Evolutionary conservation across 371 early-diverging fungal species (phyloP), one percentile per base, ranked within the genome.

Genomic region (Coemansia sp.): DNA sequence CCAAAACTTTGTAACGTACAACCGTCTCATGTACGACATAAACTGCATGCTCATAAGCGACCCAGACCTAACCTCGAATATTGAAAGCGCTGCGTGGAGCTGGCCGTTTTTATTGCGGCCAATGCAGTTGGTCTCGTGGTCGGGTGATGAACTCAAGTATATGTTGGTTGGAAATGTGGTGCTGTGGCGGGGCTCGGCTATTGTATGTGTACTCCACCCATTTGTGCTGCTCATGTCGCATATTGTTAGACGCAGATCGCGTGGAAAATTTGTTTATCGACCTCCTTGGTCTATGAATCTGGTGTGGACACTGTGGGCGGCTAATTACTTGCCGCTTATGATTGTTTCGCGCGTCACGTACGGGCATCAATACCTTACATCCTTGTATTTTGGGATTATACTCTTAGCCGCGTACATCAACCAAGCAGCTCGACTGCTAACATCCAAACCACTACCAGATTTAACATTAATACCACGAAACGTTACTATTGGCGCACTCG

Each of bases 41-140:
- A 99, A 99, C 82, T 4, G 44, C n/a, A 44, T 44, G 44, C 44
- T 44, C n/a, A 44, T 12, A 44, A 44, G 44, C 12, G 99, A 99
- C 78, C 92, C 94, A 2, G 95, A 98, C 80, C 94, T 97, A 80
- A 94, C 96, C 73, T 94, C 94, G 69, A 82, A 85, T 41, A 85
- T 99, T 13, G 90, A 93, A 11, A 96, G 96, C 40, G 74, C 82
- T 49, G 98, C 99, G 0, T 84, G 83, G 53, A 91, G 99, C 69
- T 99, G 99, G 99, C 96, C 98, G 24, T 81, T 98, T 51, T 75
- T 95, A 58, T 80, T 86, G 28, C 88, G 90, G 21, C 99, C 99
- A 15, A 84, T 99, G 60, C 89, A 99, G 54, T 95, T 99, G 97
- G 92, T 93, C 68, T 88, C 92, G 17, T 99, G 99, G 99, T 92